Evolutionary conservation across 148 eudicot species (phyloP).

Genomic region (Vaccinium darrowii): DNA sequence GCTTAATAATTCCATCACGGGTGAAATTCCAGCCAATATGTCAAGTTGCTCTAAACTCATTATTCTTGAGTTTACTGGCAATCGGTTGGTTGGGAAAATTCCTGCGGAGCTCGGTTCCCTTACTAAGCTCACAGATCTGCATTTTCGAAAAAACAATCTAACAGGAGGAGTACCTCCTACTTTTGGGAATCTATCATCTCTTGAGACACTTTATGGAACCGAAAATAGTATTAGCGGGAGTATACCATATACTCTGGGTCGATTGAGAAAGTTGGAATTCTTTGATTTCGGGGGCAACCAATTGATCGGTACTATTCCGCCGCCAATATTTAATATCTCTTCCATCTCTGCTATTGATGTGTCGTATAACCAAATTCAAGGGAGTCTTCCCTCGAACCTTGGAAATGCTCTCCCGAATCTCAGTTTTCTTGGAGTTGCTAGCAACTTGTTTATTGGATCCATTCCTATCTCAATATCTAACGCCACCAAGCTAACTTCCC

Average conservation of each 20-base stretch:
- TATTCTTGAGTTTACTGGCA: background rate
- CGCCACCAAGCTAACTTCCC: too few relatives aligned
- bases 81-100: background rate
- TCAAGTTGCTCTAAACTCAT: too few relatives aligned
- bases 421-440: background rate
- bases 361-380: background rate
- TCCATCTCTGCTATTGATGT: background rate
- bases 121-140: background rate
- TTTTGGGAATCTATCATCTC: background rate
- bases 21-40: too few relatives aligned
- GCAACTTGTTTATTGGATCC: background rate
- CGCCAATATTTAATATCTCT: background rate
- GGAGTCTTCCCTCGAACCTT: background rate
- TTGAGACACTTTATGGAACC: background rate
- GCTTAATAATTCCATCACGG: too few relatives aligned
- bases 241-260: background rate
- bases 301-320: background rate
- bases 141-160: background rate
- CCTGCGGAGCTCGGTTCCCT: too few relatives aligned
- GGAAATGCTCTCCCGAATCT: background rate
- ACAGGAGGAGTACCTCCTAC: background rate
- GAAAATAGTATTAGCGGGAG: background rate
- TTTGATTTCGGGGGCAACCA: rapidly evolving
- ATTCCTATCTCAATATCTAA: too few relatives aligned
- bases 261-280: background rate